Percentiles rank a stretch among this genome's conserved stretches.
These are phyloP conservation scores for Aspergillus conjunctus DNA, from an alignment of 495 filamentous ascomycete species.

Conservation along the genomic window DNA sequence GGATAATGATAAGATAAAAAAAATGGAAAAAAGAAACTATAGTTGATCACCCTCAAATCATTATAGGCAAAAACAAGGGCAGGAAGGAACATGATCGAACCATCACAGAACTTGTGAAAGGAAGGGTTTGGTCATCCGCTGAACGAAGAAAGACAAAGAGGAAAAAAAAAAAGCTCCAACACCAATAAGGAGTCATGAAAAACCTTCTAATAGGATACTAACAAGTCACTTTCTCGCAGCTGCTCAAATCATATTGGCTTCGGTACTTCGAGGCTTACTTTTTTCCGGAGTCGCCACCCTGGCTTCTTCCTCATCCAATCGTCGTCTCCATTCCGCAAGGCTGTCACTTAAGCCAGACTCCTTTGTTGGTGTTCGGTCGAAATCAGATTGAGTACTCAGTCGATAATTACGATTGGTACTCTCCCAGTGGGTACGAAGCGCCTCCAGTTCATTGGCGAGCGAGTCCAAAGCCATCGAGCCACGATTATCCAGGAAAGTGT, in stretches of 20 bases:
- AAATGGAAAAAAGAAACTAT: conserved; percentile 23
- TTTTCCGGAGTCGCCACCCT: conserved; percentile 33
- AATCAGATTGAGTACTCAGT: conserved; percentile 80
- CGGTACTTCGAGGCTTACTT: conserved; percentile 31
- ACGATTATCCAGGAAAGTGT: conserved; percentile 65
- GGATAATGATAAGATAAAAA: conserved; percentile 23
- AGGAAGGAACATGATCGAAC: background rate
- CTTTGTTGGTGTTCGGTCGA: conserved; percentile 67
- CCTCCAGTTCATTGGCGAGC: conserved; percentile 87
- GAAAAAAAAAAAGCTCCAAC: conserved; percentile 4
- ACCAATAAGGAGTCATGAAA: conserved; percentile 19
- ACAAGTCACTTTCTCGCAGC: conserved; percentile 23
- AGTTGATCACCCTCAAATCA: conserved; percentile 2
- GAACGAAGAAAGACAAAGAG: background rate
- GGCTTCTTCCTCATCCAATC: conserved; percentile 65
- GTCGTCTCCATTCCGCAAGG: conserved; percentile 72
- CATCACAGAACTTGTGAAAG: background rate
- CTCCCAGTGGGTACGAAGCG: conserved; percentile 89
- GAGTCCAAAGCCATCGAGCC: conserved; percentile 88
- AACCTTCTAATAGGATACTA: conserved; percentile 18
- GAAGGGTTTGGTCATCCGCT: background rate
- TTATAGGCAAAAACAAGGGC: conserved; percentile 6
- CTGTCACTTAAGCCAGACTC: conserved; percentile 63
- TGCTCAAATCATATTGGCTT: conserved; percentile 44
- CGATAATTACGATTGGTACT: conserved; percentile 93